These are phyloP conservation scores for Candida stauntonica DNA, from an alignment of 805 yeast species.

Conservation along the genomic window DNA sequence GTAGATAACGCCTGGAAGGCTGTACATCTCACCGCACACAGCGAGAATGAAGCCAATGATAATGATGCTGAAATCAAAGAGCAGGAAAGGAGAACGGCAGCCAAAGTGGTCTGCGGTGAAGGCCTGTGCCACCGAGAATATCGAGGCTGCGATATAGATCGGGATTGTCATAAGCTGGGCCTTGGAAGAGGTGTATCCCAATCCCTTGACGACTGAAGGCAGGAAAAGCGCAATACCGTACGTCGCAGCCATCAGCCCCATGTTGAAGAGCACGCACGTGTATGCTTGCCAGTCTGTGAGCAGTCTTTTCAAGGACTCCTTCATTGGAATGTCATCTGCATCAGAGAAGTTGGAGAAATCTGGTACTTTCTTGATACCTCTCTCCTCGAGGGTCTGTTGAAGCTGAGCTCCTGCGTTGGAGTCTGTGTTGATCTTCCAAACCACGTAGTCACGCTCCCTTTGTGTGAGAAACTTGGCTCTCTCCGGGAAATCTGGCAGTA, in stretches of 20 bases:
- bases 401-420: neutral
- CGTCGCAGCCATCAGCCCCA: conserved; percentile 31
- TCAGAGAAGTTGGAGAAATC: conserved; percentile 12
- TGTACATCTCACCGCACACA: conserved; percentile 24
- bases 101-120: conserved; percentile 28
- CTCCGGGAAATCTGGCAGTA: conserved; percentile 19
- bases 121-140: conserved; percentile 27
- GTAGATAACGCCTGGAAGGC: conserved; percentile 27
- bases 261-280: conserved; percentile 27
- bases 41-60: conserved; percentile 32
- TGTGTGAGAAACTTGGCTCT: conserved; percentile 14
- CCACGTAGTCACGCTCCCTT: conserved; percentile 12
- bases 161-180: conserved; percentile 43
- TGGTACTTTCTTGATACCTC: too few species aligned
- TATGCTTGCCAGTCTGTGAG: conserved; percentile 31
- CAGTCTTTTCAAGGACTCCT: conserved; percentile 20
- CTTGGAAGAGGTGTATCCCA: conserved; percentile 36
- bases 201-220: conserved; percentile 36
- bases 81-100: conserved; percentile 30
- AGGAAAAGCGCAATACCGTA: conserved; percentile 37
- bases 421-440: conserved; percentile 4
- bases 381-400: neutral
- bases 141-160: conserved; percentile 33
- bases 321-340: conserved; percentile 13
- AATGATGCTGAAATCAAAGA: conserved; percentile 26